A percentile compares a stretch with the other conserved stretches of the same genome.
phyloP scores from a whole-genome alignment of 2,329 filamentous ascomycete genomes.

The Celoporthe dispersa region DNA sequence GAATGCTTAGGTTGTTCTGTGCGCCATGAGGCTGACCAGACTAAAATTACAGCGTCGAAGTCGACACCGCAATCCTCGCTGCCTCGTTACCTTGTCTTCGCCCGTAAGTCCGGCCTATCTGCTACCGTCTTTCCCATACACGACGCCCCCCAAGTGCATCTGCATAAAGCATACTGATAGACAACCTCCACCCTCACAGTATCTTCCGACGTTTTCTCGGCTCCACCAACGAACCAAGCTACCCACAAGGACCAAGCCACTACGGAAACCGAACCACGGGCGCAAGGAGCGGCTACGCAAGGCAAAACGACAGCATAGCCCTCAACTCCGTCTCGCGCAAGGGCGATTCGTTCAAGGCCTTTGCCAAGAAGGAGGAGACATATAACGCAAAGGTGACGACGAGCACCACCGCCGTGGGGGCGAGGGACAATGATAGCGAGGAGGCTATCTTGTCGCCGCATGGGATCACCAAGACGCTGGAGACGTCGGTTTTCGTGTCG shows the following conservation, averaged over 20 bases:
- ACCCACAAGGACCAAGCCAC: conserved; percentile 1
- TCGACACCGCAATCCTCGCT: conserved; percentile 12
- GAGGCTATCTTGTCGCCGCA: conserved; percentile 4
- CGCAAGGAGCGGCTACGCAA: conserved; percentile 2
- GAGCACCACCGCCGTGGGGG: not conserved
- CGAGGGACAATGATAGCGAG: not conserved
- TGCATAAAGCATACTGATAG: not conserved
- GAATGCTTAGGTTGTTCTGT: not conserved
- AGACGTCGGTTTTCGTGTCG: conserved; percentile 10
- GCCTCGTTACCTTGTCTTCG: conserved; percentile 12
- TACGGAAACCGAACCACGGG: not conserved
- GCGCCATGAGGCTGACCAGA: not conserved
- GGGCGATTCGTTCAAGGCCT: conserved; percentile 9
- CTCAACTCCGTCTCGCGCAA: conserved; percentile 11
- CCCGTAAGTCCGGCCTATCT: conserved; percentile 2
- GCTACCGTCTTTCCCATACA: not conserved
- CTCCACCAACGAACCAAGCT: conserved; percentile 14
- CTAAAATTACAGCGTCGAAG: not conserved
- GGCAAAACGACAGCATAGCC: conserved; percentile 12
- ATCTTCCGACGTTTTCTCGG: conserved; percentile 14
- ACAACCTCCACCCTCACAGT: not conserved
- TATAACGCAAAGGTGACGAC: conserved; percentile 11
- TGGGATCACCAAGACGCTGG: conserved; percentile 8
- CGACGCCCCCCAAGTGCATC: not conserved
- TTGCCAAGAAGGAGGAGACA: conserved; percentile 7